Evolutionary conservation across 139 green algal species (phyloP).

Genomic region (Chlamydomonas sphaeroides): DNA sequence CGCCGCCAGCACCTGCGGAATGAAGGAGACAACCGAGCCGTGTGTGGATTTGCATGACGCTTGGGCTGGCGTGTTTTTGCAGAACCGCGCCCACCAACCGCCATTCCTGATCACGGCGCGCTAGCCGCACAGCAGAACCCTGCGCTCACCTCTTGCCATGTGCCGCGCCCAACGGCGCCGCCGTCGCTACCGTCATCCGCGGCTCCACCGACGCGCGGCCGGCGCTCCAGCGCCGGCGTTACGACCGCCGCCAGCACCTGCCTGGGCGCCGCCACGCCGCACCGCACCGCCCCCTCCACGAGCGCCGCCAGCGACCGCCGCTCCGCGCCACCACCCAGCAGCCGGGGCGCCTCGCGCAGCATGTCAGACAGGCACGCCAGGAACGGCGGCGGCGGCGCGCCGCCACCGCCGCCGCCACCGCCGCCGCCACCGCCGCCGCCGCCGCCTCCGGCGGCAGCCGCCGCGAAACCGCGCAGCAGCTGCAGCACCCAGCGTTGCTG

Average conservation of each 20-base stretch:
- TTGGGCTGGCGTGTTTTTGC: too few relatives aligned
- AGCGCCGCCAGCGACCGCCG: not conserved
- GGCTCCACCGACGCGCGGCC: too few relatives aligned
- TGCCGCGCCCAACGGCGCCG: not conserved
- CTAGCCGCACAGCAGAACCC: too few relatives aligned
- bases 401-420: not conserved
- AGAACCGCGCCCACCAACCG: too few relatives aligned
- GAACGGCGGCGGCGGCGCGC: not conserved
- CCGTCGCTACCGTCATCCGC: too few relatives aligned
- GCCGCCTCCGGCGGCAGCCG: not conserved
- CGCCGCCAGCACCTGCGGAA: not conserved
- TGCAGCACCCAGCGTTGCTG: constrained; percentile 40
- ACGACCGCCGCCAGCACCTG: constrained; percentile 8
- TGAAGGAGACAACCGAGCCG: too few relatives aligned
- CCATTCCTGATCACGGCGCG: too few relatives aligned
- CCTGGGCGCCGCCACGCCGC: constrained; percentile 2
- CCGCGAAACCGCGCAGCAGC: constrained; percentile 20
- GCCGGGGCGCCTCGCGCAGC: not conserved
- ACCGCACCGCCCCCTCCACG: not conserved
- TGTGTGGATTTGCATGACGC: too few relatives aligned
- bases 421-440: too few relatives aligned
- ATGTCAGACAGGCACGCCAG: not conserved
- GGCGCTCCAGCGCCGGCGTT: not conserved
- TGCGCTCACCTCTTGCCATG: not conserved
- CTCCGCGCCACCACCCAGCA: not conserved